Evolutionary conservation across 129 eudicot species (phyloP).

Genomic region (Arctium lappa): DNA sequence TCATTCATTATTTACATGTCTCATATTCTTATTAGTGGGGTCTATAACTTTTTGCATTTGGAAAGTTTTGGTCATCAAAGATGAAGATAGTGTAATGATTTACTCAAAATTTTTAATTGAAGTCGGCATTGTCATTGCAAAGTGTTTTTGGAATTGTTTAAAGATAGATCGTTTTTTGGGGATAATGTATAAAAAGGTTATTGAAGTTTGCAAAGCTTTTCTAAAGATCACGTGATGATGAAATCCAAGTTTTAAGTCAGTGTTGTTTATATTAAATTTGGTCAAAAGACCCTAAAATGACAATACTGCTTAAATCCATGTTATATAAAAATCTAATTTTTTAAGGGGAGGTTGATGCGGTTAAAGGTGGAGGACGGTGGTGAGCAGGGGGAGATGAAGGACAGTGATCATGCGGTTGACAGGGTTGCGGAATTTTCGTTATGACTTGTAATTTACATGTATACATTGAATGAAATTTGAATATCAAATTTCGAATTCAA

Average conservation of each 20-base stretch:
- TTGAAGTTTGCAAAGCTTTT: not conserved
- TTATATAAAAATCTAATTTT: not conserved
- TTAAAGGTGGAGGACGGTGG: too few relatives aligned
- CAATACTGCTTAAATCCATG: not conserved
- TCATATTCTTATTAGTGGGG: not conserved
- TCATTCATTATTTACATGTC: not conserved
- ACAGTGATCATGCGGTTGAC: not conserved
- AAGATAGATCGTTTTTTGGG: not conserved
- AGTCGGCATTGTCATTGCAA: not conserved
- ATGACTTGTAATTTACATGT: not conserved
- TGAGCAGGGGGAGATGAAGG: too few relatives aligned
- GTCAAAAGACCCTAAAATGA: not conserved
- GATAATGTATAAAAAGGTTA: not conserved
- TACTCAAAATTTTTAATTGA: too few relatives aligned
- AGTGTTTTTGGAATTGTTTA: not conserved
- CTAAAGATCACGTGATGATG: not conserved
- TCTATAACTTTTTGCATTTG: not conserved
- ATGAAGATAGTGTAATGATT: not conserved
- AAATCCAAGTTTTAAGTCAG: not conserved
- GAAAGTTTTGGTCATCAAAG: not conserved
- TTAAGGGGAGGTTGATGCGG: too few relatives aligned
- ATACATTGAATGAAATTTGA: not conserved
- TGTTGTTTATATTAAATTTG: not conserved
- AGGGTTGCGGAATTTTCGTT: not conserved
- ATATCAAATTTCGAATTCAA: too few relatives aligned